phyloP scores from a whole-genome alignment of 495 filamentous ascomycete species.

The Sphaerosporella brunnea region DNA sequence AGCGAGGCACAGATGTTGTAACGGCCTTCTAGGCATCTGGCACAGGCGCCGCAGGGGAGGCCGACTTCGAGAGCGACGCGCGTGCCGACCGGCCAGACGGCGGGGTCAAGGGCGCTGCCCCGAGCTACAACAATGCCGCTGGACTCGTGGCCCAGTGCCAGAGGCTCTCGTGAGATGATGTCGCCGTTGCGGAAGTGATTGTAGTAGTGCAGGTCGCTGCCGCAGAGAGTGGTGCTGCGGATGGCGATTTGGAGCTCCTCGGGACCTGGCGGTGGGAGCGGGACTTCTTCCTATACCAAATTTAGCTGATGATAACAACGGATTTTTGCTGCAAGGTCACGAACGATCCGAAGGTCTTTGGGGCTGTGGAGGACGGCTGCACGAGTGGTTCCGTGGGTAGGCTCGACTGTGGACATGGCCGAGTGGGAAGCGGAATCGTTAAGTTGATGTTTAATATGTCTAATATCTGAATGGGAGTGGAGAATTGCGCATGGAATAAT shows the following conservation, averaged over 20 bases:
- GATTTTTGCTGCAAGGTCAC: not conserved
- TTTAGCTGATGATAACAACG: not conserved
- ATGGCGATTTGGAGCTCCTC: constrained; percentile 58
- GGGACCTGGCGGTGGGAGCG: constrained; percentile 30
- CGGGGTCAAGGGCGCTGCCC: constrained; percentile 34
- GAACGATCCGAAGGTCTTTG: not conserved
- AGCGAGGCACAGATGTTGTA: constrained; percentile 81
- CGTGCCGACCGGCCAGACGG: constrained; percentile 39
- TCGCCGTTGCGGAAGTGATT: constrained; percentile 69
- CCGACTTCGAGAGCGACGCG: constrained; percentile 81
- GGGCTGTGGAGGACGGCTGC: not conserved
- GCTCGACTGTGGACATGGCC: no score
- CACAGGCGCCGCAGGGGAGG: constrained; percentile 58
- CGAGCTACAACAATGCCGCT: constrained; percentile 50
- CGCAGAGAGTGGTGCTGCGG: constrained; percentile 61
- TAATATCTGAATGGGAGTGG: no score
- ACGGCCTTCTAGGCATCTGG: constrained; percentile 52
- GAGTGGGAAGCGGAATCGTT: no score
- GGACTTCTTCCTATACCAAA: constrained; percentile 26
- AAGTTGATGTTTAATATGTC: no score
- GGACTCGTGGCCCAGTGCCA: constrained; percentile 66
- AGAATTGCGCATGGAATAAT: no score
- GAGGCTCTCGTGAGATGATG: constrained; percentile 52
- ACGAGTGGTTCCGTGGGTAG: no score
- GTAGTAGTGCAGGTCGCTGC: constrained; percentile 75